Evolutionary conservation across 345 rosid species (phyloP), one percentile per base, ranked within the genome.

Genomic region (Stellera chamaejasme): DNA sequence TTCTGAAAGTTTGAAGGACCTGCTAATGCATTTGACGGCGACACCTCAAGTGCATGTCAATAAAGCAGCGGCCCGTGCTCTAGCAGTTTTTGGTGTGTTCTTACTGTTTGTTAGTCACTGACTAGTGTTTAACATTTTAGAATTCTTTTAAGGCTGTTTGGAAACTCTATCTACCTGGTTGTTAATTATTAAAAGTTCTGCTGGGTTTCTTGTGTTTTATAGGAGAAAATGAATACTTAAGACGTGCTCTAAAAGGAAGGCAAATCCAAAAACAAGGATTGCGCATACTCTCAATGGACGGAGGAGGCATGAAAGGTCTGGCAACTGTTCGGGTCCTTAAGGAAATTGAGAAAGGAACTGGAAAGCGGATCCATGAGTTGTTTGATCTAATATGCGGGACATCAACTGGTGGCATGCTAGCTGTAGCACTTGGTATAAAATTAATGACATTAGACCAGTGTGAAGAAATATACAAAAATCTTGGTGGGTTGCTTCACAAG

Each of bases 261-360:
- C 91, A 71, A 61, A 83, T 88, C 55, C 81, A 97, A 50, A 89
- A 83, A 75, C 90, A 87, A 74, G 99, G 99, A 54, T 67, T 89
- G 65, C 92, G 99, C 50, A 93, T 93, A 72, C 97, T 93, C 55
- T 69, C 99, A 47, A 93, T 93, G 99, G 99, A 93, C 75, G 97
- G 99, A 43, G 99, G 99, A 72, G 99, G 99, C 72, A 93, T 93
- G 97, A 93, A 93, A 79, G 97, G 97, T 63, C 80, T 93, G 63
- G 97, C 92, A 26, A 93, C 99, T 47, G 99, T 93, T 60, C 92
- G 82, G 82, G 76, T 93, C 69, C 97, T 93, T 75, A 89, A 90
- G 74, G 95, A 85, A 75, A 90, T 90, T 74, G 99, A 93, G 70
- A 90, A 82, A 75, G 92, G 97, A 56, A 82, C 97, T 61, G 97